phyloP scores from a whole-genome alignment of 805 yeast species.

The Candida morakotiae region DNA sequence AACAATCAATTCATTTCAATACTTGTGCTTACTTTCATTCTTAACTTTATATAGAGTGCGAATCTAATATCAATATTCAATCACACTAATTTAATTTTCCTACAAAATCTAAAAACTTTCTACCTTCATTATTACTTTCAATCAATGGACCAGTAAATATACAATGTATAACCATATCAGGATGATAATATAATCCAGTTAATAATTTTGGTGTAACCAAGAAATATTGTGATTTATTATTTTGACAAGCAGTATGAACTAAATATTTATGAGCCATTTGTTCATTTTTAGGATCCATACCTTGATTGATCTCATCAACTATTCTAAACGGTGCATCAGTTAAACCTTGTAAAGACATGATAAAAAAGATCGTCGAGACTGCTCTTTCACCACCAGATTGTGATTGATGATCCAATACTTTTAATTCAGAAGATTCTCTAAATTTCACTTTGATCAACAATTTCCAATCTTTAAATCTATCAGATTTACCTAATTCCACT shows the following conservation, averaged over 20 bases:
- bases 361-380: constrained; percentile 85
- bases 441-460: constrained; percentile 81
- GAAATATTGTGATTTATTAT: constrained; percentile 72
- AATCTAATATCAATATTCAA: neutral
- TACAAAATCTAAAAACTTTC: constrained; percentile 31
- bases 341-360: constrained; percentile 85
- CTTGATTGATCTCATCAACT: constrained; percentile 97
- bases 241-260: constrained; percentile 74
- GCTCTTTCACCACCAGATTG: constrained; percentile 99
- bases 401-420: constrained; percentile 73
- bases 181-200: constrained; percentile 71
- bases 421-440: constrained; percentile 69
- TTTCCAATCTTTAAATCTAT: constrained; percentile 70
- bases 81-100: neutral
- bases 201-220: constrained; percentile 89
- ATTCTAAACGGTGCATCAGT: constrained; percentile 89
- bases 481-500: constrained; percentile 54
- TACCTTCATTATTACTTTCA: constrained; percentile 12
- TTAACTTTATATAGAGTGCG: no score
- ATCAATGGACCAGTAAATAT: constrained; percentile 46
- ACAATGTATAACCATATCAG: constrained; percentile 80
- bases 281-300: constrained; percentile 95
- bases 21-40: no score
- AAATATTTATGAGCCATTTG: constrained; percentile 78
- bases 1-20: no score